Evolutionary conservation across 257 asterid species (phyloP), one percentile per base, ranked within the genome.

Genomic region (Nicotiana tabacum): DNA sequence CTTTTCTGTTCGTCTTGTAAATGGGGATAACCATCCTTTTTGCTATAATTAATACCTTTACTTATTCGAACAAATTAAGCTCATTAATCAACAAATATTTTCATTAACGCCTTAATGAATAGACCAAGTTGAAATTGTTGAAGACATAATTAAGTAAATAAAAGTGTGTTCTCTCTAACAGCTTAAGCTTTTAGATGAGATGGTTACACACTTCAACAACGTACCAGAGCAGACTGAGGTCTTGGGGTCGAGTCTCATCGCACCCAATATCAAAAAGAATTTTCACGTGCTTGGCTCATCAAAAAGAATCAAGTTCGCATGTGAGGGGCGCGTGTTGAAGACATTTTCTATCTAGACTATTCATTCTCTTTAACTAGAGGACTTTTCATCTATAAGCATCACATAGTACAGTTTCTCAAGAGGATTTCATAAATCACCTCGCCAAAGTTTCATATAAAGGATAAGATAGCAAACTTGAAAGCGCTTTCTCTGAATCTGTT

Each of bases 401-500:
- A 46, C 43, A 53, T 58, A 18, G 70, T 67, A 48, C 39, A 18
- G 16, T 51, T 21, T 37, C 6, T 21, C 33, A 55, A 33, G 48
- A 67, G 60, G 78, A 46, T 60, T 86, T 77, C 83, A 86, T 61
- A 57, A 81, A 78, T 92, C 89, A 94, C 99, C 99, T 91, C 18
- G 90, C 61, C 16, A 94, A 90, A 32, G 95, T 90, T 78, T 89
- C 85, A 82, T 90, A 30, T 78, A 96, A 82, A 53, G 97, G 97
- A 89, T 95, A 95, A 33, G 97, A 94, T 60, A 95, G 90, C 83
- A 95, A 88, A 87, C 82, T 86, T 46, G 82, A 83, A 82, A 95
- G 94, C 76, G 86, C 93, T 78, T 85, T 86, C 87, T 95, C 97
- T 11, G 99, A 92, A 89, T 95, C 99, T 66, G 92, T 85, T 84